Evolutionary conservation across 495 filamentous ascomycete species (phyloP), one percentile per base, ranked within the genome.

Genomic region (Penicillium longicatenatum): DNA sequence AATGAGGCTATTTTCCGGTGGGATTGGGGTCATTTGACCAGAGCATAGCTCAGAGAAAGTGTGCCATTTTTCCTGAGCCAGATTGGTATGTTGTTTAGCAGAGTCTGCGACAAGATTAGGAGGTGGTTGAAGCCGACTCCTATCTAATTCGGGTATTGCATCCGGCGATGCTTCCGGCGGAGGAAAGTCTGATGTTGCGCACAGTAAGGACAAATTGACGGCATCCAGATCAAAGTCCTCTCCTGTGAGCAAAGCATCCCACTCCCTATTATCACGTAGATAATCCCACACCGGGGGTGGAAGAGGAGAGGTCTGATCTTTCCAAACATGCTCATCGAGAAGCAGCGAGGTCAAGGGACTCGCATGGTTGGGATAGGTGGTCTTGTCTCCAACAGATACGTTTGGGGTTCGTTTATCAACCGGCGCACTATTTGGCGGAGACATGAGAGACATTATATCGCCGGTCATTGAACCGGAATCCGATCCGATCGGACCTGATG

Each of bases 181-280:
- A 7, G 50, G 20, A 55, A 52, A 52, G 16, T 56, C 37, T 11
- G 58, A 60, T n/a, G 58, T 56, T 7, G 58, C 58, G 51, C 26
- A 53, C 3, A 61, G 49, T 0, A 61, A 31, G 9, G 58, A 56
- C 7, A 57, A 22, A 55, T 67, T 67, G 16, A 67, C 49, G 16
- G 64, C 67, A 31, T 62, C 54, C 11, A 70, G 30, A 43, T 70
- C 67, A 55, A 70, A 70, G 24, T 65, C 60, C 2, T 67, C 61
- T 10, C 58, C 58, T 4, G 58, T 53, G 20, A 61, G 53, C 5
- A 61, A 42, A 2, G 53, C 37, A n/a, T 57, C 58, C 53, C 47
- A 52, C 1, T 55, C 58, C 3, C 43, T 41, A 24, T 57, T 50
- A 17, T 50, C 58, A 1, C 51, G 29, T 20, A 9, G 41, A 17